Percentiles rank a stretch among this genome's conserved stretches.
These are phyloP conservation scores for Physaria fendleri DNA, from an alignment of 345 rosid species.

Conservation along the genomic window DNA sequence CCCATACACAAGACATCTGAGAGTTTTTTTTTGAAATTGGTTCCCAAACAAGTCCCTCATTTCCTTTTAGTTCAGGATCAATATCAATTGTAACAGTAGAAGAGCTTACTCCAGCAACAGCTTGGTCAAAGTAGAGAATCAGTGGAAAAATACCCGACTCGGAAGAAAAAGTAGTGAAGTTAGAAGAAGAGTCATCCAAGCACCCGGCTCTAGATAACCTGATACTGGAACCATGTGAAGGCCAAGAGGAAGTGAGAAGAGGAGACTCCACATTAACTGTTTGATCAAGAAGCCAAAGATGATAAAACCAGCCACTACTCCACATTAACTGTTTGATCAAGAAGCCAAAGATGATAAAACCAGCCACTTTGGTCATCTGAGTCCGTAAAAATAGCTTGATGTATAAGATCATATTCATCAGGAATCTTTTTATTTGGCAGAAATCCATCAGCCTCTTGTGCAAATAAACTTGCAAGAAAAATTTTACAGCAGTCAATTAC, in stretches of 20 bases:
- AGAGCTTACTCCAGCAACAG: conserved; percentile 63
- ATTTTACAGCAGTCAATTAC: background rate
- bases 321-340: conserved; percentile 81
- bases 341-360: conserved; percentile 99
- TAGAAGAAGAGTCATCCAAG: too few relatives aligned
- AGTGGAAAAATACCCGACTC: conserved; percentile 53
- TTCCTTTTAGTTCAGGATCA: conserved; percentile 32
- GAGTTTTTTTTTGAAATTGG: conserved; percentile 44
- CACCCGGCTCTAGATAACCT: conserved; percentile 33
- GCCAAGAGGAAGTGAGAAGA: conserved; percentile 71
- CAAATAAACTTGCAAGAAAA: conserved; percentile 56
- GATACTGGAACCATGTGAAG: conserved; percentile 56
- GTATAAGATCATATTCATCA: conserved; percentile 65
- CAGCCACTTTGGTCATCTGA: conserved; percentile 94
- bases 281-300: conserved; percentile 92
- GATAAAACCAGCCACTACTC: conserved; percentile 99
- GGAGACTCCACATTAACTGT: conserved; percentile 64
- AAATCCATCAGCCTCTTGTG: conserved; percentile 47
- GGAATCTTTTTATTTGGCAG: conserved; percentile 43
- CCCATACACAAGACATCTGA: conserved; percentile 55
- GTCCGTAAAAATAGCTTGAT: conserved; percentile 75
- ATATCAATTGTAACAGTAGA: conserved; percentile 46
- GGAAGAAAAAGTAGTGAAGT: too few relatives aligned
- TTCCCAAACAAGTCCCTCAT: conserved; percentile 49
- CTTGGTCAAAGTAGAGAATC: conserved; percentile 70